Percentiles rank a stretch among this genome's conserved stretches.
Evolutionary conservation across 352 stramenopile species (phyloP).

Genomic region (Pythium phragmitis): DNA sequence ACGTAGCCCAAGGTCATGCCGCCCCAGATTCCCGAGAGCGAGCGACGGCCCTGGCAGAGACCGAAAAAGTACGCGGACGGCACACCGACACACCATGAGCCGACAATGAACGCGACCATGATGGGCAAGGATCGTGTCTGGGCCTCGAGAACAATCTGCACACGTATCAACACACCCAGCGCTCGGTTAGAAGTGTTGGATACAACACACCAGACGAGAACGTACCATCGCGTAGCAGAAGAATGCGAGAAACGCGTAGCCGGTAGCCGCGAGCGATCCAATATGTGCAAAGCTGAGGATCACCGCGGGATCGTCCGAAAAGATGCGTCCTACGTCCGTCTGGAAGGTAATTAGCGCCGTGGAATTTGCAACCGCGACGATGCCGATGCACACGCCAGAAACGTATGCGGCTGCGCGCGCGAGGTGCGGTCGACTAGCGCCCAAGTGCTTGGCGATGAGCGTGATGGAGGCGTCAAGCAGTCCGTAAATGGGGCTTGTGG

Average conservation of each 20-base stretch:
- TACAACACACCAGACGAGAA: not conserved
- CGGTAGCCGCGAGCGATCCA: constrained; percentile 44
- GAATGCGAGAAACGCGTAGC: constrained; percentile 69
- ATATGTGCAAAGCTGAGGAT: constrained; percentile 66
- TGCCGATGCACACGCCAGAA: constrained; percentile 40
- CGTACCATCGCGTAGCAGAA: constrained; percentile 72
- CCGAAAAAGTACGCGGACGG: constrained; percentile 69
- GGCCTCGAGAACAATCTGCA: constrained; percentile 60
- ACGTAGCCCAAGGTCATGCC: constrained; percentile 68
- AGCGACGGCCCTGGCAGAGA: constrained; percentile 33
- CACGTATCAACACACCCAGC: not conserved
- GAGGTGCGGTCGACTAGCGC: constrained; percentile 34
- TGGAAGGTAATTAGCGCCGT: constrained; percentile 42
- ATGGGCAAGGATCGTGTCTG: constrained; percentile 53
- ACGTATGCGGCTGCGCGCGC: constrained; percentile 59
- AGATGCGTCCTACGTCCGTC: constrained; percentile 56
- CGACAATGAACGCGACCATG: constrained; percentile 55
- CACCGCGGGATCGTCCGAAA: constrained; percentile 63
- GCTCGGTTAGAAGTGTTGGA: not conserved
- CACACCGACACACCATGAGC: constrained; percentile 76
- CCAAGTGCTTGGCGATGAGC: constrained; percentile 63
- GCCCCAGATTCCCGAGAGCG: constrained; percentile 71
- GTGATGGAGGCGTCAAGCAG: constrained; percentile 60
- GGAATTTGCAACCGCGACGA: constrained; percentile 46
- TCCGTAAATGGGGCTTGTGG: constrained; percentile 82